These are phyloP conservation scores for Clitopilus hobsonii DNA, from an alignment of 768 basidiomycete species.

Conservation along the genomic window DNA sequence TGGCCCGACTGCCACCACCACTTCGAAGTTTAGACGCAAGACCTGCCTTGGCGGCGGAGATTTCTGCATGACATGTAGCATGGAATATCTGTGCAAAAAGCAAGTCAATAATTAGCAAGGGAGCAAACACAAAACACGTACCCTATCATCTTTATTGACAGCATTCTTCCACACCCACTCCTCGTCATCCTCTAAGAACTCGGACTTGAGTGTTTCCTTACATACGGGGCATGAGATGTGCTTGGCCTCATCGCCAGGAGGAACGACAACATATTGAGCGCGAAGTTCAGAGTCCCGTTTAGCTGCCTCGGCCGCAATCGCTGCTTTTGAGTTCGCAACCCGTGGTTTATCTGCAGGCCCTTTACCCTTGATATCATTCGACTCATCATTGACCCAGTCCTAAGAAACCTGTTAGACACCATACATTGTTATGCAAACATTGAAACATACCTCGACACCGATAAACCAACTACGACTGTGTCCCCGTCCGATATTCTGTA, in stretches of 20 bases:
- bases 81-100: constrained; percentile 71
- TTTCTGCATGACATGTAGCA: constrained; percentile 91
- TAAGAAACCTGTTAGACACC: constrained; percentile 24
- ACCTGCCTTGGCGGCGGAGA: constrained; percentile 54
- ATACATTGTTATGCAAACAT: constrained; percentile 5
- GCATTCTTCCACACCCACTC: constrained; percentile 99
- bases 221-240: constrained; percentile 89
- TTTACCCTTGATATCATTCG: constrained; percentile 63
- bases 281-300: constrained; percentile 74
- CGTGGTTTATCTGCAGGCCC: constrained; percentile 51
- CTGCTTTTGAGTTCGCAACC: constrained; percentile 49
- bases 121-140: constrained; percentile 29
- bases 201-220: constrained; percentile 88
- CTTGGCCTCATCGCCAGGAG: constrained; percentile 84
- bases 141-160: constrained; percentile 76
- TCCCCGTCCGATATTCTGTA: constrained; percentile 74
- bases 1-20: constrained; percentile 61
- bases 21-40: constrained; percentile 64
- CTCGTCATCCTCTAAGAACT: constrained; percentile 93
- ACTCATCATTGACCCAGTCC: constrained; percentile 85
- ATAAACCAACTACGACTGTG: constrained; percentile 91
- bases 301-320: constrained; percentile 58
- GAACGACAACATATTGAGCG: constrained; percentile 80
- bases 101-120: not conserved
- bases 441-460: constrained; percentile 62